phyloP scores from a whole-genome alignment of 1,139 yeast genomes.

The Yamadazyma sp. region DNA sequence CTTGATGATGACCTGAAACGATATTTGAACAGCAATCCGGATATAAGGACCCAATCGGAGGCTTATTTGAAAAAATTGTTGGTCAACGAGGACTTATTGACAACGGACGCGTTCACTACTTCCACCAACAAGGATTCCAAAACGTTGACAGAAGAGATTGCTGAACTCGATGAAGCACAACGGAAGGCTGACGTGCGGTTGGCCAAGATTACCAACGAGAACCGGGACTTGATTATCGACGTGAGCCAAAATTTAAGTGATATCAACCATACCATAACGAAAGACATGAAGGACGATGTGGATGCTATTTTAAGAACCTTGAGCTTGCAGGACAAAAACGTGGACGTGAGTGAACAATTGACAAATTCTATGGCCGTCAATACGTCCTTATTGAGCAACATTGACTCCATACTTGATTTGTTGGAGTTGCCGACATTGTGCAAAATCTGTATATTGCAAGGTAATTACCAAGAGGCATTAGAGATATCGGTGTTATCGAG shows the following conservation, averaged over 20 bases:
- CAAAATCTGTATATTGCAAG: conserved; percentile 78
- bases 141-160: conserved; percentile 46
- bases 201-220: conserved; percentile 33
- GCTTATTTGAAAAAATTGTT: conserved; percentile 28
- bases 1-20: conserved; percentile 18
- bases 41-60: conserved; percentile 17
- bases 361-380: conserved; percentile 23
- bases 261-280: conserved; percentile 23
- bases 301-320: conserved; percentile 19
- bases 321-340: conserved; percentile 11
- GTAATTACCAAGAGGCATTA: conserved; percentile 86
- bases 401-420: conserved; percentile 73
- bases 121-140: conserved; percentile 15
- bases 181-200: conserved; percentile 31
- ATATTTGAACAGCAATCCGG: conserved; percentile 12
- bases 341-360: conserved; percentile 23
- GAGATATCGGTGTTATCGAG: conserved; percentile 73
- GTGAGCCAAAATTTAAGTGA: conserved; percentile 31
- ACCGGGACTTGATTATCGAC: conserved; percentile 42
- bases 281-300: conserved; percentile 24
- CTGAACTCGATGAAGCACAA: conserved; percentile 41
- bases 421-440: conserved; percentile 82
- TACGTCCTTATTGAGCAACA: conserved; percentile 52
- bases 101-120: conserved; percentile 41
- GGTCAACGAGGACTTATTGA: conserved; percentile 41